These are phyloP conservation scores for Scytalidium sp. DNA, from an alignment of 2,329 filamentous ascomycete genomes.

Conservation along the genomic window DNA sequence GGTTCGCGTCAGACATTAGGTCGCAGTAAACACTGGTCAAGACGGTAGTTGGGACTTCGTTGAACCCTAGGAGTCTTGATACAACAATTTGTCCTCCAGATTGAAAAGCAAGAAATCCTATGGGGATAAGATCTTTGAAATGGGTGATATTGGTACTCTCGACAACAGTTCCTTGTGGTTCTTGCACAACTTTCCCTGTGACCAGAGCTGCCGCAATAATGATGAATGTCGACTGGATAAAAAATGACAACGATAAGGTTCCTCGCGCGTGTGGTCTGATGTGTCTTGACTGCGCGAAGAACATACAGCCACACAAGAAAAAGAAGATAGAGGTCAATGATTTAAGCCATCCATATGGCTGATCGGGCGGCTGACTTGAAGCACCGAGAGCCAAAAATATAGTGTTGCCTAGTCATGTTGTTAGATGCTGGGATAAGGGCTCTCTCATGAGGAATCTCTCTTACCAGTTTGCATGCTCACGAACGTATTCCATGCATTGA, in stretches of 20 bases:
- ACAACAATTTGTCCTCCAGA: slow-evolving; percentile 76
- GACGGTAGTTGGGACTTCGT: slow-evolving; percentile 73
- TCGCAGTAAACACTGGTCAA: slow-evolving; percentile 82
- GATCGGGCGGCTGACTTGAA: slow-evolving; percentile 45
- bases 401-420: slow-evolving; percentile 49
- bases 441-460: neutral
- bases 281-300: slow-evolving; percentile 36
- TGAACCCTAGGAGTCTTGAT: slow-evolving; percentile 66
- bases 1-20: slow-evolving; percentile 62
- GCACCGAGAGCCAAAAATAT: slow-evolving; percentile 60
- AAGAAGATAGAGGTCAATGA: slow-evolving; percentile 49
- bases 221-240: slow-evolving; percentile 49
- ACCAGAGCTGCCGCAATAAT: slow-evolving; percentile 50
- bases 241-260: slow-evolving; percentile 46
- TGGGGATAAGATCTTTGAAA: slow-evolving; percentile 40
- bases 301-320: slow-evolving; percentile 52
- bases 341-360: slow-evolving; percentile 51
- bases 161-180: slow-evolving; percentile 31
- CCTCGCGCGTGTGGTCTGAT: slow-evolving; percentile 35
- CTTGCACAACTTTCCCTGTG: slow-evolving; percentile 42
- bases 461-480: slow-evolving; percentile 50
- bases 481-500: slow-evolving; percentile 46
- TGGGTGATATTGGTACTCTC: slow-evolving; percentile 25
- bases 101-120: slow-evolving; percentile 61
- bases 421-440: neutral